Evolutionary conservation across 805 yeast genomes (phyloP).

Genomic region (Pichia scutulata): DNA sequence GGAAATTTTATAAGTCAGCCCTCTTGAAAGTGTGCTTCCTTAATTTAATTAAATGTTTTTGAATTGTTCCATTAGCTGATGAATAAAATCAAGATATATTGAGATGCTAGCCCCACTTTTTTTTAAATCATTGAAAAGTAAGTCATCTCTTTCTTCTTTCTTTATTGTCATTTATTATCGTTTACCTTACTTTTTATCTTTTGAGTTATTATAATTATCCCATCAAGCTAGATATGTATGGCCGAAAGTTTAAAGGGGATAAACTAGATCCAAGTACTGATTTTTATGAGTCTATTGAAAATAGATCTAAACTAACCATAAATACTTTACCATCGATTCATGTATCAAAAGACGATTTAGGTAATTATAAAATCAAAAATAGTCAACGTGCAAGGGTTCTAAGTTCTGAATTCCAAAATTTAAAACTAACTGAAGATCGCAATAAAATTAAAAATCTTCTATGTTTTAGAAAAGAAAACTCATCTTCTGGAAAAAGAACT

Average conservation of each 20-base stretch:
- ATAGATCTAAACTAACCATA: conserved; percentile 5
- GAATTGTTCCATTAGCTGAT: no score
- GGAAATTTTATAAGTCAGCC: not conserved
- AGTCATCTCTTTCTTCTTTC: not conserved
- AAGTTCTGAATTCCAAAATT: not conserved
- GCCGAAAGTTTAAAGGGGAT: conserved; percentile 22
- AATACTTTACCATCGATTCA: conserved; percentile 1
- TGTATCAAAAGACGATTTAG: not conserved
- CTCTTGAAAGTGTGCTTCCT: not conserved
- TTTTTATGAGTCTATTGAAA: conserved; percentile 13
- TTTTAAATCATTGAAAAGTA: no score
- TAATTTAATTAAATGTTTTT: no score
- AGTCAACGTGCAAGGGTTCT: not conserved
- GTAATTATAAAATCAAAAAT: not conserved
- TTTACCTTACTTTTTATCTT: no score
- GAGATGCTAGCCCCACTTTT: not conserved
- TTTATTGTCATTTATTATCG: no score
- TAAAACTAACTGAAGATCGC: not conserved
- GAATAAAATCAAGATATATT: not conserved
- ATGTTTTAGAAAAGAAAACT: not conserved
- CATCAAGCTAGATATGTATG: not conserved
- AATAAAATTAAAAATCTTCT: not conserved
- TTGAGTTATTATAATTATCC: not conserved
- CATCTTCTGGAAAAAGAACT: not conserved
- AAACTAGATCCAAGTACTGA: conserved; percentile 17